Conservation (phyloP, 2,329 filamentous ascomycete species). For the Botryotinia calthae region DNA sequence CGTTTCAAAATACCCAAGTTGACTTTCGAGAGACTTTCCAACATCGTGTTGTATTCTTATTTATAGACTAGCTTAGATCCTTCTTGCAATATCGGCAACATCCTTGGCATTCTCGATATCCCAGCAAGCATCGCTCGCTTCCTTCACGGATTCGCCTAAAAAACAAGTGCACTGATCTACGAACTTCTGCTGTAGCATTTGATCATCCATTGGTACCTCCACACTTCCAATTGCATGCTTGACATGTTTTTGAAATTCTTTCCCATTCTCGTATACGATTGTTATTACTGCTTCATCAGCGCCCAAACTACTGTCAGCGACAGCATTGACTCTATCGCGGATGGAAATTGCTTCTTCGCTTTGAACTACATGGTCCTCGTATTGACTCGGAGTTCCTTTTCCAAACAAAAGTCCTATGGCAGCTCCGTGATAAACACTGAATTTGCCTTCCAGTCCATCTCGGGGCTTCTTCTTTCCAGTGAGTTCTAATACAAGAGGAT, state of each 20-base stretch:
- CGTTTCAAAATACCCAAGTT: background rate
- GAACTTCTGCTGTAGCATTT: slow-evolving; percentile 49
- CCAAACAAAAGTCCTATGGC: slow-evolving; percentile 51
- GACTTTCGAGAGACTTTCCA: background rate
- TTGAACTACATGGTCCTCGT: slow-evolving; percentile 48
- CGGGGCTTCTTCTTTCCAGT: slow-evolving; percentile 50
- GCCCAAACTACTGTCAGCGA: slow-evolving; percentile 41
- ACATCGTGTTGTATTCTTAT: background rate
- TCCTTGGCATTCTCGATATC: slow-evolving; percentile 38
- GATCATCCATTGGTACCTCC: slow-evolving; percentile 47
- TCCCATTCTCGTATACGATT: slow-evolving; percentile 42
- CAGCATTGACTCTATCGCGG: slow-evolving; percentile 47
- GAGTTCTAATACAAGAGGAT: slow-evolving; percentile 52
- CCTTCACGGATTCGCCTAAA: slow-evolving; percentile 42
- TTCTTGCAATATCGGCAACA: slow-evolving; percentile 25
- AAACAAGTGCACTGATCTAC: slow-evolving; percentile 46
- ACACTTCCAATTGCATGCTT: slow-evolving; percentile 51
- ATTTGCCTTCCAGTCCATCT: slow-evolving; percentile 52
- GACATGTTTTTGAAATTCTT: slow-evolving; percentile 45
- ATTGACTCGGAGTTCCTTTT: slow-evolving; percentile 51
- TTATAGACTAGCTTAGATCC: background rate
- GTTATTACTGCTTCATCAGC: slow-evolving; percentile 45
- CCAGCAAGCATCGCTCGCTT: slow-evolving; percentile 40
- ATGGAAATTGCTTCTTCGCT: slow-evolving; percentile 43
- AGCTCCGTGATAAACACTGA: slow-evolving; percentile 54